Conservation (phyloP, 352 stramenopile genomes). For the Phytophthora constricta region DNA sequence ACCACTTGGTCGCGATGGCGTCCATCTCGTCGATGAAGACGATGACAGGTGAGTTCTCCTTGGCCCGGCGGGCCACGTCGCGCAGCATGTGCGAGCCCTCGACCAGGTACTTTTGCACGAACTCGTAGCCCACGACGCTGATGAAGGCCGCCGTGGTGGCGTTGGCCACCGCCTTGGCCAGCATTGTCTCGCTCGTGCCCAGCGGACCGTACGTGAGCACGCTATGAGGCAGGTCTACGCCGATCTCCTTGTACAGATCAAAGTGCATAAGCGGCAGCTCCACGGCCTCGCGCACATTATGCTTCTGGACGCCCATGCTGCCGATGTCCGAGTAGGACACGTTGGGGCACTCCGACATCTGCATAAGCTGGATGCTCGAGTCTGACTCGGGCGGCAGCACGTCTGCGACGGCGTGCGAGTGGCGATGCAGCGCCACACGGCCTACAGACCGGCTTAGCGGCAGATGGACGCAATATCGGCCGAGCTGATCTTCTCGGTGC, state of each 20-base stretch:
- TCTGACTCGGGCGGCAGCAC: conserved; percentile 99
- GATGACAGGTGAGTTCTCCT: conserved; percentile 98
- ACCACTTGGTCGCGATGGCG: conserved; percentile 99
- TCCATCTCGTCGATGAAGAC: conserved; percentile 99
- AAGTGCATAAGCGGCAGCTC: conserved; percentile 99
- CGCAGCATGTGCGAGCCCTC: conserved; percentile 99
- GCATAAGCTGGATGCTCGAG: conserved; percentile 99
- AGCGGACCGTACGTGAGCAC: conserved; percentile 98
- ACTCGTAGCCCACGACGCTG: conserved; percentile 97
- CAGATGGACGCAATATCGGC: conserved; percentile 99
- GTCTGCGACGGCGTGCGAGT: conserved; percentile 98
- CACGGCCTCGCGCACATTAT: conserved; percentile 98
- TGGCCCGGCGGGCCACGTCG: conserved; percentile 99
- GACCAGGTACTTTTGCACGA: conserved; percentile 99
- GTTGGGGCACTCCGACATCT: conserved; percentile 98
- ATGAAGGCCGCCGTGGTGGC: conserved; percentile 99
- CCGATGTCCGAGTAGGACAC: conserved; percentile 97
- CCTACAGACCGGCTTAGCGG: conserved; percentile 98
- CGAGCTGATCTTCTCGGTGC: conserved; percentile 99
- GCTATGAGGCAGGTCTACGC: conserved; percentile 99
- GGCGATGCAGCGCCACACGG: conserved; percentile 98
- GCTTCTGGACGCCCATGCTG: conserved; percentile 99
- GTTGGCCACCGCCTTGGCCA: conserved; percentile 99
- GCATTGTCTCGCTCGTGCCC: conserved; percentile 98
- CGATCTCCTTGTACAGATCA: conserved; percentile 99